Base-by-base conservation (phyloP, 2,329 filamentous ascomycete genomes). In the Monosporascus ibericus region DNA sequence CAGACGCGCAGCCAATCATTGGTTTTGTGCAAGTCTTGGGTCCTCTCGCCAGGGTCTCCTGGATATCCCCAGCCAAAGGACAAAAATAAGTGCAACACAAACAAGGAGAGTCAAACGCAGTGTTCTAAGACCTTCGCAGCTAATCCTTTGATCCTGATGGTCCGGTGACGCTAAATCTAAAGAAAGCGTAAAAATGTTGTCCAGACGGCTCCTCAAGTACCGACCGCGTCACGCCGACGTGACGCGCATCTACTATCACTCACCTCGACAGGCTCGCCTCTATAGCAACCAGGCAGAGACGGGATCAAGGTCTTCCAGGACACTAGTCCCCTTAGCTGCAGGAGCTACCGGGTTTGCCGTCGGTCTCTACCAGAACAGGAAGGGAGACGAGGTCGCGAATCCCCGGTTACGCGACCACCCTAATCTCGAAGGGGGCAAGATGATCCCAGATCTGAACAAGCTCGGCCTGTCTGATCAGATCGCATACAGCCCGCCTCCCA, bases 361-460 rank as follows among this genome's bases (percentile, higher is more conserved):
- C 39, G 39, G 39, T 20, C 39, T 47, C 44, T 27, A 27, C 17
- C 20, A 24, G 44, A 46, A 25, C 17, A 46, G 44, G 20, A 24
- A 24, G 15, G 5, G n/a, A 18, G 20, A 25, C 20, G 9, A 34
- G 30, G 9, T 3, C 30, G 3, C 30, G 30, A 34, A 34, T 34
- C 30, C 30, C 30, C 30, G 18, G 39, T 42, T 20, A 42, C 39
- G 39, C 9, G 18, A 24, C 20, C 39, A 42, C 39, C 39, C 18
- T 14, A 6, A 42, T 20, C 6, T 42, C 9, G n/a, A 18, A 42
- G 39, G 20, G 18, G 37, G 40, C 20, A 46, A 54, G 48, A 37
- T 34, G 9, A 51, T 62, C 9, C 65, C 65, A 14, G 54, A 67
- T 50, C 60, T 68, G 22, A 56, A 65, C 44, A 44, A 56, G 48